Conservation (phyloP, 768 basidiomycete species). For the Pulveroboletus sp. region DNA sequence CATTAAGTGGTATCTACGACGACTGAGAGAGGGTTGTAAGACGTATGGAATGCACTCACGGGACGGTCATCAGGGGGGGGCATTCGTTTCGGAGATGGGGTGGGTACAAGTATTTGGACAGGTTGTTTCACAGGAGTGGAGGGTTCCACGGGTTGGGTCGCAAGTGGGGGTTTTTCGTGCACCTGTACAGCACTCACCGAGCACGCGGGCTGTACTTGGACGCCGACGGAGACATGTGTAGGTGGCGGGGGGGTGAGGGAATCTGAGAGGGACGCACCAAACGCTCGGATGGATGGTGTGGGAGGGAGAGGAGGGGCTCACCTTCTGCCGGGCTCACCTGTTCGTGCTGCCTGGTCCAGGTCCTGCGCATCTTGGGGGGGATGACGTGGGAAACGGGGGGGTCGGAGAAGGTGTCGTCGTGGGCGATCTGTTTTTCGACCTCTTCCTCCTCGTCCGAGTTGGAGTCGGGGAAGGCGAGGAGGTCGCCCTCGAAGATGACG, state of each 20-base stretch:
- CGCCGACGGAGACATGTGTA: slow-evolving; percentile 40
- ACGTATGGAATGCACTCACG: slow-evolving; percentile 17
- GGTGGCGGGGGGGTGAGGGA: slow-evolving; percentile 17
- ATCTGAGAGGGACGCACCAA: slow-evolving; percentile 31
- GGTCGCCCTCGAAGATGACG: slow-evolving; percentile 56
- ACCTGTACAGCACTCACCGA: slow-evolving; percentile 39
- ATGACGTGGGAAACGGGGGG: slow-evolving; percentile 37
- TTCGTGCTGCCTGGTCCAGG: slow-evolving; percentile 51
- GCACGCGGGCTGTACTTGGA: slow-evolving; percentile 40
- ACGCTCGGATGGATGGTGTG: slow-evolving; percentile 20
- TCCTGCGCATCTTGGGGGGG: slow-evolving; percentile 63
- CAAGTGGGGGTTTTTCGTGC: slow-evolving; percentile 6
- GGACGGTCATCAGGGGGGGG: slow-evolving; percentile 15
- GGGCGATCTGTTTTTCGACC: slow-evolving; percentile 37
- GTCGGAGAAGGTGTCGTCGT: slow-evolving; percentile 40
- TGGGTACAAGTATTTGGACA: slow-evolving; percentile 1
- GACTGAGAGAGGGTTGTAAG: slow-evolving; percentile 21
- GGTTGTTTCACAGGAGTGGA: slow-evolving; percentile 13
- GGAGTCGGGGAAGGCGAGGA: slow-evolving; percentile 24
- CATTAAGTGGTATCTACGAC: slow-evolving; percentile 27
- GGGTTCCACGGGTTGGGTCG: slow-evolving; percentile 3
- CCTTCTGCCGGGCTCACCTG: slow-evolving; percentile 38
- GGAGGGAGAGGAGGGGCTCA: slow-evolving; percentile 29
- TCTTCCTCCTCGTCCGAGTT: slow-evolving; percentile 39
- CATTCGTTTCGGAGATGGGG: slow-evolving; percentile 12